These are phyloP conservation scores for Glaciozyma martinii DNA, from an alignment of 768 basidiomycete species.

Conservation along the genomic window DNA sequence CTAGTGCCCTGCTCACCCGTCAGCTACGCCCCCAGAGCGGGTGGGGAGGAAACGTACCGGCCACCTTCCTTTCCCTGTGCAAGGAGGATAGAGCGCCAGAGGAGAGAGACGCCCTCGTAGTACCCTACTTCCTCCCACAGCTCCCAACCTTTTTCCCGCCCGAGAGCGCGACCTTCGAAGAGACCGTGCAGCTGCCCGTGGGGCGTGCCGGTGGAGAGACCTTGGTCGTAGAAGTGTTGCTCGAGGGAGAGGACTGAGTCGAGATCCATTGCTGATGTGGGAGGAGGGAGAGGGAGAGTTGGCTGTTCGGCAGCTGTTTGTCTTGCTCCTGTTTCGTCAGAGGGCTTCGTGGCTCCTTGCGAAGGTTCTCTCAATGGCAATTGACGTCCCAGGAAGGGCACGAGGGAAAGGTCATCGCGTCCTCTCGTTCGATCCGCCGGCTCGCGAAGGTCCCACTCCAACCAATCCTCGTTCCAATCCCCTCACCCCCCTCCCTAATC, in stretches of 20 bases:
- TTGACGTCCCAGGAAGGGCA: too few relatives aligned
- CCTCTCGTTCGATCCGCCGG: too few relatives aligned
- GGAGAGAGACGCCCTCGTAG: constrained; percentile 72
- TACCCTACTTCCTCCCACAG: constrained; percentile 97
- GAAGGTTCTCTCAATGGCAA: too few relatives aligned
- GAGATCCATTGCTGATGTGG: neutral
- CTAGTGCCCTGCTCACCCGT: constrained; percentile 41
- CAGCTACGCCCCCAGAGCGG: neutral
- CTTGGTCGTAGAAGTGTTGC: constrained; percentile 66
- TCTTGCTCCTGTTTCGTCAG: too few relatives aligned
- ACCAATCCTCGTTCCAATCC: too few relatives aligned
- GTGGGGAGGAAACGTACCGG: neutral
- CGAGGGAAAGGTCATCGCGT: too few relatives aligned
- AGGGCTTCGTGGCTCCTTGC: too few relatives aligned
- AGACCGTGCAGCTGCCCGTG: constrained; percentile 84
- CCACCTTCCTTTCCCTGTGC: neutral
- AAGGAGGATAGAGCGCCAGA: constrained; percentile 53
- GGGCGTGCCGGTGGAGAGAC: constrained; percentile 64
- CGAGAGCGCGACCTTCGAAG: constrained; percentile 82
- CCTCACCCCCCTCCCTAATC: too few relatives aligned
- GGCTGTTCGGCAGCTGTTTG: neutral
- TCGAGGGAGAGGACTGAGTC: constrained; percentile 22
- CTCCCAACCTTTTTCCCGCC: constrained; percentile 82
- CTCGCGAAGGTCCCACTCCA: too few relatives aligned
- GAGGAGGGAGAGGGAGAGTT: neutral